phyloP scores from a whole-genome alignment of 768 basidiomycete genomes.

The Podaxis sp. region DNA sequence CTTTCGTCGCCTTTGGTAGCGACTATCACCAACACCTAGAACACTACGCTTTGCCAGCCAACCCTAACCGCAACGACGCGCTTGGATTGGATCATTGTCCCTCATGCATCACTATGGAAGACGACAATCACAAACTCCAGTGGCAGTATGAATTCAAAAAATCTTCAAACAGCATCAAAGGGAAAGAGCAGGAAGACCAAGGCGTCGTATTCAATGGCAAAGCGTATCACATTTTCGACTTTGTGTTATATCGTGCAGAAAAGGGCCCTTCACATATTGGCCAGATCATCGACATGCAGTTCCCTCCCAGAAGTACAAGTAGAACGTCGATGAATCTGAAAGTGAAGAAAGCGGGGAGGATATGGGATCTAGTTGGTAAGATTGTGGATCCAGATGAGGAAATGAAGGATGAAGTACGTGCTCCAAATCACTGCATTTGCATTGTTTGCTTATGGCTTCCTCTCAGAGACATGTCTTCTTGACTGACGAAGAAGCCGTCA shows the following conservation, averaged over 20 bases:
- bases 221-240: constrained; percentile 62
- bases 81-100: constrained; percentile 53
- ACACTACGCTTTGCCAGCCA: constrained; percentile 17
- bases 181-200: constrained; percentile 28
- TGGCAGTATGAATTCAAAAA: constrained; percentile 11
- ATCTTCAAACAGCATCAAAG: constrained; percentile 17
- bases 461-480: constrained; percentile 59
- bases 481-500: constrained; percentile 42
- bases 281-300: constrained; percentile 10
- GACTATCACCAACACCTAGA: constrained; percentile 21
- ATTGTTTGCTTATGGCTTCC: neutral
- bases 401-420: constrained; percentile 57
- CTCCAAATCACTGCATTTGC: neutral
- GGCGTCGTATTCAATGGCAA: constrained; percentile 42
- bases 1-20: constrained; percentile 42
- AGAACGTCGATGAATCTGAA: constrained; percentile 40
- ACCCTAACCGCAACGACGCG: neutral
- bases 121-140: constrained; percentile 18
- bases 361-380: constrained; percentile 42
- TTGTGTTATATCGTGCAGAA: constrained; percentile 47
- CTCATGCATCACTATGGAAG: constrained; percentile 37
- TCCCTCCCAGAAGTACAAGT: constrained; percentile 32
- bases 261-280: constrained; percentile 31
- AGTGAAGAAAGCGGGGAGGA: constrained; percentile 18
- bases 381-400: constrained; percentile 32